Base-by-base conservation (phyloP, 2,329 filamentous ascomycete species). In the Colletotrichum tamarilloi region DNA sequence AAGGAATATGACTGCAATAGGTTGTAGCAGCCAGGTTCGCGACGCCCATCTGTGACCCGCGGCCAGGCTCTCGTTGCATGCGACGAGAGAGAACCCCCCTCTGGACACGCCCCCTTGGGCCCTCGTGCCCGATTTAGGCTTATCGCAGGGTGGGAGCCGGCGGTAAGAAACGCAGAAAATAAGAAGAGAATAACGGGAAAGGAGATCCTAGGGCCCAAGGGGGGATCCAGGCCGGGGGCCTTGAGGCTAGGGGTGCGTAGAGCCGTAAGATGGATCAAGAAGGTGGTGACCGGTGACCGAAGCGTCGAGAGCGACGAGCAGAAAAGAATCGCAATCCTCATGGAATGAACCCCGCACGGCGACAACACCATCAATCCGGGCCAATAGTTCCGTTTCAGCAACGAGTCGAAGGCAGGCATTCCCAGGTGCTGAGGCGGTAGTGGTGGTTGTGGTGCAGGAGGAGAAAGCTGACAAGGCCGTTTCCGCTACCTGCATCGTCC, bases 341-440 rank as follows among this genome's bases (percentile, higher is more conserved):
- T 49, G 19, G 56, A 35, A 28, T 11, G 67, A 66, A 62, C 70
- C 70, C 67, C 70, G 67, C 70, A 65, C 60, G 56, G 55, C 60
- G 46, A 63, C n/a, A 59, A 69, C 59, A 68, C 58, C 69, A 68
- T 30, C 67, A 42, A 38, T 49, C 49, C 55, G 60, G 68, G 32
- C 67, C 67, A 70, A 73, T 70, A 65, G 67, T 65, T 65, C 28
- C 60, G 70, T 73, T 73, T 62, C 70, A 73, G 26, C 42, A 49
- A 12, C 32, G 24, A n/a, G 38, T 53, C 22, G 12, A 32, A 24
- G 42, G 42, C 42, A 49, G 42, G 42, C 42, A 49, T 49, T 22
- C 7, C 2, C 1, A 49, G 19, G 16, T 42, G 16, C 32, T 42
- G 38, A 19, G 16, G 35, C 11, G 35, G 35, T 42, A 16, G 16